phyloP scores from a whole-genome alignment of 192 early-diverging fungal genomes.

The Coemansia sp. region DNA sequence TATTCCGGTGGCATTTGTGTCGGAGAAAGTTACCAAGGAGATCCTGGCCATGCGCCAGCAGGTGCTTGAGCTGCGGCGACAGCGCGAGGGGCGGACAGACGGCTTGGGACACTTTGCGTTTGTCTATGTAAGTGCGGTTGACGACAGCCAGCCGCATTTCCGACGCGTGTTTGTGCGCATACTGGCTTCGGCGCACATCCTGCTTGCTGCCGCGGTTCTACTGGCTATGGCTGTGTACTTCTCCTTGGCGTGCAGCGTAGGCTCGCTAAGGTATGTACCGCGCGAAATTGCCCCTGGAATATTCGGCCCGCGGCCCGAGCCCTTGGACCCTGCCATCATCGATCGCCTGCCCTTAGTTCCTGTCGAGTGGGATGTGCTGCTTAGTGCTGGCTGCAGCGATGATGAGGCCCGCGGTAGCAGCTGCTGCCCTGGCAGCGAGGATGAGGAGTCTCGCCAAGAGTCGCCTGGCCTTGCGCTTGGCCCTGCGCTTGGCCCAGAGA shows the following conservation, averaged over 20 bases:
- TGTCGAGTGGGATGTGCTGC: conserved; percentile 24
- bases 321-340: conserved; percentile 20
- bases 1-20: conserved; percentile 38
- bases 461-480: conserved; percentile 7
- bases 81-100: neutral
- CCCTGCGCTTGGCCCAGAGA: neutral
- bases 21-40: conserved; percentile 15
- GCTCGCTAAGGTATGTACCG: conserved; percentile 34
- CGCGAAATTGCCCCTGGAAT: conserved; percentile 31
- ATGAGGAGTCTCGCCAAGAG: conserved; percentile 27
- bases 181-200: conserved; percentile 27
- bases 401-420: too few species aligned
- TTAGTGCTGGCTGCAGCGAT: neutral
- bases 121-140: conserved; percentile 24
- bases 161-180: conserved; percentile 15
- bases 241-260: conserved; percentile 34
- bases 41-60: conserved; percentile 27
- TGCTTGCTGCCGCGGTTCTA: conserved; percentile 20
- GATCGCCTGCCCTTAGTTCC: conserved; percentile 32
- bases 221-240: conserved; percentile 27
- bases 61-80: neutral
- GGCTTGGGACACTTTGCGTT: conserved; percentile 10
- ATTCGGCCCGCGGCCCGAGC: conserved; percentile 26
- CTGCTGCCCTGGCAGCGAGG: conserved; percentile 1
- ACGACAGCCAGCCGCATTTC: conserved; percentile 1